These are phyloP conservation scores for Phytophthora pinifolia DNA, from an alignment of 352 stramenopile genomes.

Conservation along the genomic window DNA sequence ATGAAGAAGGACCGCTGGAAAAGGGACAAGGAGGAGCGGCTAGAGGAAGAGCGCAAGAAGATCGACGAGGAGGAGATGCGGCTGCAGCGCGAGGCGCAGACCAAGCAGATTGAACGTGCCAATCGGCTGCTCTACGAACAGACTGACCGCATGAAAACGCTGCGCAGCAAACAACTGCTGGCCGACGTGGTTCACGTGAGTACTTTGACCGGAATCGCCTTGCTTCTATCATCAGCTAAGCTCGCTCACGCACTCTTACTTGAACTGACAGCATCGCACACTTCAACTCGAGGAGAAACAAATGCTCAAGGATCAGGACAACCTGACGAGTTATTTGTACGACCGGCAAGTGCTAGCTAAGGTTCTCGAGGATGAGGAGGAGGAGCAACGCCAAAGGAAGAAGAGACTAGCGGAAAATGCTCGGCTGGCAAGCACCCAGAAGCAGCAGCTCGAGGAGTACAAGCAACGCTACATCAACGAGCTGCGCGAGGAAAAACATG, in stretches of 20 bases:
- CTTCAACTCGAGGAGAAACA: slow-evolving; percentile 80
- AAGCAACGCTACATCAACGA: slow-evolving; percentile 78
- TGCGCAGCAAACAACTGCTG: slow-evolving; percentile 85
- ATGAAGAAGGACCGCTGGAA: slow-evolving; percentile 91
- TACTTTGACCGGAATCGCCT: neutral
- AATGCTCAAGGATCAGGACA: slow-evolving; percentile 62
- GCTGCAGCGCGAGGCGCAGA: slow-evolving; percentile 68
- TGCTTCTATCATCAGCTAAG: too few relatives aligned
- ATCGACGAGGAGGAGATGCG: slow-evolving; percentile 79
- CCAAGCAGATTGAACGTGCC: slow-evolving; percentile 83
- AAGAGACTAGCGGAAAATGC: slow-evolving; percentile 50
- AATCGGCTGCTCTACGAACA: slow-evolving; percentile 90
- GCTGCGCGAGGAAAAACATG: slow-evolving; percentile 72
- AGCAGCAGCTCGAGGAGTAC: slow-evolving; percentile 83
- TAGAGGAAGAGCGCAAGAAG: slow-evolving; percentile 72
- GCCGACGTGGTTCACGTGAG: slow-evolving; percentile 81
- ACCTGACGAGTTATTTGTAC: slow-evolving; percentile 54
- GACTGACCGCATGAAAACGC: slow-evolving; percentile 92
- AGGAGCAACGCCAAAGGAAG: slow-evolving; percentile 48
- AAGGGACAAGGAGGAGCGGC: slow-evolving; percentile 86
- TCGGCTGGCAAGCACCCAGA: slow-evolving; percentile 58
- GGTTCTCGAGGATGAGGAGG: slow-evolving; percentile 50
- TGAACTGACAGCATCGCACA: slow-evolving; percentile 51
- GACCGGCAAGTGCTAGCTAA: slow-evolving; percentile 52
- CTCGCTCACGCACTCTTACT: too few relatives aligned